These are phyloP conservation scores for Chytriomyces confervae DNA, from an alignment of 192 early-diverging fungal species.

Conservation along the genomic window DNA sequence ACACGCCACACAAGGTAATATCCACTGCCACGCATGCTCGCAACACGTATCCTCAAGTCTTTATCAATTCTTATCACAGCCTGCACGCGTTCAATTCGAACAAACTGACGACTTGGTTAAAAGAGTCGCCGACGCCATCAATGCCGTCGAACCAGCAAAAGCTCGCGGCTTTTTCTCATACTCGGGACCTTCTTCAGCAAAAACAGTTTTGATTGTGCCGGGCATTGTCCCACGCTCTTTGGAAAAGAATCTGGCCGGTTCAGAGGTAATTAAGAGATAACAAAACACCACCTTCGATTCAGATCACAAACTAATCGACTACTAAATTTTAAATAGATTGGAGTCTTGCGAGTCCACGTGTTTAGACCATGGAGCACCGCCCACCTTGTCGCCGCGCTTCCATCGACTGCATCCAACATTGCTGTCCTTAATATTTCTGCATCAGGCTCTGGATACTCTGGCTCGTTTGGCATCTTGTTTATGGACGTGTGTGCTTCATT, in stretches of 20 bases:
- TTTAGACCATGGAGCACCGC: conserved; percentile 84
- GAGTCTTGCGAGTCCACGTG: conserved; percentile 76
- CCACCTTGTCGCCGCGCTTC: conserved; percentile 72
- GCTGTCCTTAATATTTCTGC: conserved; percentile 77
- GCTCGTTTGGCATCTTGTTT: conserved; percentile 82
- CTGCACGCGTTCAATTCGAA: too few species aligned
- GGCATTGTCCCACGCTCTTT: conserved; percentile 64
- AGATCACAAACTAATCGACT: background rate
- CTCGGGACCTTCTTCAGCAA: conserved; percentile 70
- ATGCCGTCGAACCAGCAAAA: too few species aligned
- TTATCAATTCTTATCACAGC: too few species aligned
- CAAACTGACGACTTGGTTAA: too few species aligned
- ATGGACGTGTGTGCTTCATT: conserved; percentile 81
- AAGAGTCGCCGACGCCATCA: too few species aligned
- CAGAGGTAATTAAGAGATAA: conserved; percentile 17
- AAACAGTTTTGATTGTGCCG: conserved; percentile 79
- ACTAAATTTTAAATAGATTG: conserved; percentile 47
- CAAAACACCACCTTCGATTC: background rate
- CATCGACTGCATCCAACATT: conserved; percentile 61
- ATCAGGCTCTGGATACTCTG: conserved; percentile 62
- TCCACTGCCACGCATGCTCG: background rate
- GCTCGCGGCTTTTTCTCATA: conserved; percentile 70
- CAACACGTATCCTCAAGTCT: background rate
- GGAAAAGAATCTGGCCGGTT: conserved; percentile 54
- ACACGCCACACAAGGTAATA: conserved; percentile 44